Base-by-base conservation (phyloP, 768 basidiomycete species). In the Mycena filopes region DNA sequence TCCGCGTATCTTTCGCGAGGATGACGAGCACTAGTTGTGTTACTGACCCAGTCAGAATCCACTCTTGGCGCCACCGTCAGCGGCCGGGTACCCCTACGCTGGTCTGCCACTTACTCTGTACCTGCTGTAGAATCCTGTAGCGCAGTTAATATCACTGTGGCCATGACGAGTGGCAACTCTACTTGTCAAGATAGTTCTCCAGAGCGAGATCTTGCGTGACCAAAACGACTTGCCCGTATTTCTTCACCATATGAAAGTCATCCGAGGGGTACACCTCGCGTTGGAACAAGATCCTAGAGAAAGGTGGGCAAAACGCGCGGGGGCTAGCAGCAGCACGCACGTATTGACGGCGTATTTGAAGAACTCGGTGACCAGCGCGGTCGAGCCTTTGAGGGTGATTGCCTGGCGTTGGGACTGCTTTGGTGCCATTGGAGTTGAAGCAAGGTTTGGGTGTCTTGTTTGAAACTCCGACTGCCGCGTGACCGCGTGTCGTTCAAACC, bases 301-400 rank as follows among this genome's bases (percentile, higher is more conserved):
- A n/a, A 25, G 12, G 36, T 28, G 29, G 55, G 43, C 40, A 51
- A 20, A 56, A 10, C 25, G 69, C 36, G 43, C 41, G 83, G 93
- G 69, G 26, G 28, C 18, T 31, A n/a, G 26, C 25, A 21, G 25
- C 10, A 31, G 16, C 10, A 51, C 63, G 29, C 73, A 96, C 95
- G 92, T 96, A 82, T 98, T 98, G 70, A 95, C 95, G n/a, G 94
- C 93, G 78, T 96, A 99, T 81, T 98, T 98, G 85, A 99, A 99
- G 84, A 99, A 99, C 72, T 99, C 98, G 0, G 95, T 97, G 60
- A 99, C 97, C 21, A 98, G 85, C 42, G 88, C 85, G 3, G 95
- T 95, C 0, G 95, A 97, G 3, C 98, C 98, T 73, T 98, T 98
- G 78, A 99, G 90, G 0, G 94, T 96, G 70, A 99, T 97, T 5